Conservation (phyloP, 345 rosid species). For the Psidium friedrichsthalianum region DNA sequence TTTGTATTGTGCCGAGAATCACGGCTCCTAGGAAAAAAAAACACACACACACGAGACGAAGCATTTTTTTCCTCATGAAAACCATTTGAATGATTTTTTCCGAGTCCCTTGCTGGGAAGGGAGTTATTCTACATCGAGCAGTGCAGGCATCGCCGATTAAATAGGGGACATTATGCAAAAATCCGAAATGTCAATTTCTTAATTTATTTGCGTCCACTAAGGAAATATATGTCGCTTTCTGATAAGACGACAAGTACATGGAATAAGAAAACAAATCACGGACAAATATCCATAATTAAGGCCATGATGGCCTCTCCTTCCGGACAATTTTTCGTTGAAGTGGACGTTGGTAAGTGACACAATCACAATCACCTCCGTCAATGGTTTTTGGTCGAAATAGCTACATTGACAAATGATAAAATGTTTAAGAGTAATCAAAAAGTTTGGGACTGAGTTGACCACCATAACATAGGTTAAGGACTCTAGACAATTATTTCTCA, state of each 20-base stretch:
- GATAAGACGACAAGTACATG: rapidly evolving
- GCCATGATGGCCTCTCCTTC: background rate
- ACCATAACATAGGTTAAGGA: rapidly evolving
- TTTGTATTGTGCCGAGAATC: background rate
- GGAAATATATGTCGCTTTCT: background rate
- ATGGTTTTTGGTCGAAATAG: rapidly evolving
- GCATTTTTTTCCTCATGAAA: too few species aligned
- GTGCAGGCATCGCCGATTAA: rapidly evolving
- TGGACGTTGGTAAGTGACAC: rapidly evolving
- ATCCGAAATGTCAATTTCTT: background rate
- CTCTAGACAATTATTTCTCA: background rate
- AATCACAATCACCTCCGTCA: too few species aligned
- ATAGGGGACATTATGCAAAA: background rate
- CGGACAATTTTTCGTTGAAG: background rate
- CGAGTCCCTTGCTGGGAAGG: too few species aligned
- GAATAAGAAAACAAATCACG: background rate
- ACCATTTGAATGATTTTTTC: too few species aligned
- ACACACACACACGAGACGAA: too few species aligned
- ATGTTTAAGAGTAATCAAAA: background rate
- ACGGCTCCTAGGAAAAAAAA: background rate
- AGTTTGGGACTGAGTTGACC: background rate
- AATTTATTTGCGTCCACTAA: background rate
- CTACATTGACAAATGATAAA: background rate
- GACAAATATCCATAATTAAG: background rate
- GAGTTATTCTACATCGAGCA: background rate